phyloP scores from a whole-genome alignment of 139 green algal species.

The Micractinium sp. region DNA sequence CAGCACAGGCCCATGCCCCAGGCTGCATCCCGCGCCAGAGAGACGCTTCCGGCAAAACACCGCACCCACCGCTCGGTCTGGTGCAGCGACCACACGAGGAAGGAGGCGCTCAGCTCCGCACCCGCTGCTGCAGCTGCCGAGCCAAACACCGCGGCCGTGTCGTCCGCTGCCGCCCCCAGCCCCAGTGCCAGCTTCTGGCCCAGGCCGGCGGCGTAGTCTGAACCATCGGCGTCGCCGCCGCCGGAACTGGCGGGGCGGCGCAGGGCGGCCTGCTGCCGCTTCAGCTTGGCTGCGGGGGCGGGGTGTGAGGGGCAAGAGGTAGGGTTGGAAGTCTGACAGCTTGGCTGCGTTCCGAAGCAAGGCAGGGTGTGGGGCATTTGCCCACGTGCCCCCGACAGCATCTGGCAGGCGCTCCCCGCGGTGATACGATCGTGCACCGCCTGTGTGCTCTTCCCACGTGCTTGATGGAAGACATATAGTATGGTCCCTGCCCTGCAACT shows the following conservation, averaged over 20 bases:
- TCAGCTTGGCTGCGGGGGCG: constrained; percentile 26
- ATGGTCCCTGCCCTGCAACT: too few relatives aligned
- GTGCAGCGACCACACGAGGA: constrained; percentile 57
- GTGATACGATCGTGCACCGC: too few relatives aligned
- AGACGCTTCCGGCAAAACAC: not conserved
- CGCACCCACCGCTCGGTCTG: constrained; percentile 26
- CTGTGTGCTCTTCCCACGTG: too few relatives aligned
- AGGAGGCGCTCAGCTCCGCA: constrained; percentile 37
- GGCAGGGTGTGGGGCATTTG: not conserved
- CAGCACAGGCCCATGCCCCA: too few relatives aligned
- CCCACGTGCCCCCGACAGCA: too few relatives aligned
- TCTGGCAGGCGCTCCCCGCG: too few relatives aligned
- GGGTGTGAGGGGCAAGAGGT: not conserved
- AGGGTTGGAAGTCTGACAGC: too few relatives aligned
- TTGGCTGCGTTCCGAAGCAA: not conserved
- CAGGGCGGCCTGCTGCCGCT: constrained; percentile 18
- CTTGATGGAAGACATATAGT: too few relatives aligned
- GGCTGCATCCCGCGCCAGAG: not conserved
- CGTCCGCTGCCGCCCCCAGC: constrained; percentile 42
- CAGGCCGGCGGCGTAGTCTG: constrained; percentile 45
- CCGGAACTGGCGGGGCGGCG: constrained; percentile 24
- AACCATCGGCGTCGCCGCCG: constrained; percentile 49
- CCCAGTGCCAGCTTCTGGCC: constrained; percentile 44
- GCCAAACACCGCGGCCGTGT: constrained; percentile 42
- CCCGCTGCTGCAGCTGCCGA: not conserved